Percentiles rank a stretch among this genome's conserved stretches.
Evolutionary conservation across 2,329 filamentous ascomycete species (phyloP).

Genomic region (Clathrospora elynae): DNA sequence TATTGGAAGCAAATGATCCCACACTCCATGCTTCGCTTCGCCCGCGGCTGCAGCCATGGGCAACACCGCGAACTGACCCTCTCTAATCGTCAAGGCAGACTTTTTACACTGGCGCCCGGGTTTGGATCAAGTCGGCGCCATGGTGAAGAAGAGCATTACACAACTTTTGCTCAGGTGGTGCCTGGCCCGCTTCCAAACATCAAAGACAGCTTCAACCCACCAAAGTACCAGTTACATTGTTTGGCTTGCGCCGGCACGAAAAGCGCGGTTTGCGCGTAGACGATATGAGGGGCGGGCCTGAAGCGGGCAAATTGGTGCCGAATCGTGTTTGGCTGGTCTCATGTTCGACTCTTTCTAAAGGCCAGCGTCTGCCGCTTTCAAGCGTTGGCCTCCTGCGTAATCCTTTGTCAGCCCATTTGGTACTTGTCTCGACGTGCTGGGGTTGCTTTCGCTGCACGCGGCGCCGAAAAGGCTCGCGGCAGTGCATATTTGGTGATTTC

Average conservation of each 20-base stretch:
- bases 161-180: slow-evolving; percentile 28
- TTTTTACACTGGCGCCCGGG: slow-evolving; percentile 14
- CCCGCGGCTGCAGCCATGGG: slow-evolving; percentile 29
- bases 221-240: slow-evolving; percentile 5
- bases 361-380: slow-evolving; percentile 28
- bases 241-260: slow-evolving; percentile 18
- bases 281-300: slow-evolving; percentile 34
- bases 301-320: slow-evolving; percentile 28
- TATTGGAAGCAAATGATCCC: slow-evolving; percentile 26
- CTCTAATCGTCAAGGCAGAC: slow-evolving; percentile 22
- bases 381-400: slow-evolving; percentile 25
- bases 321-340: slow-evolving; percentile 37
- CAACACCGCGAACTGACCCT: slow-evolving; percentile 17
- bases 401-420: slow-evolving; percentile 34
- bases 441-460: slow-evolving; percentile 14
- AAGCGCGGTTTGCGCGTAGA: slow-evolving; percentile 16
- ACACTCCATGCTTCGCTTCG: slow-evolving; percentile 24
- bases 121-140: slow-evolving; percentile 21
- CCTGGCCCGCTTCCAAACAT: slow-evolving; percentile 23
- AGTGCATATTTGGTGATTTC: slow-evolving; percentile 8
- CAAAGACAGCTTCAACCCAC: slow-evolving; percentile 11
- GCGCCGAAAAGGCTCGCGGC: slow-evolving; percentile 10
- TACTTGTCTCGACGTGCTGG: slow-evolving; percentile 30
- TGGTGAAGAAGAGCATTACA: slow-evolving; percentile 28
- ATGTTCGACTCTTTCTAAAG: slow-evolving; percentile 29